Evolutionary conservation across 1,284 basidiomycete genomes (phyloP), one percentile per base, ranked within the genome.

Genomic region (Sparassis latifolia): DNA sequence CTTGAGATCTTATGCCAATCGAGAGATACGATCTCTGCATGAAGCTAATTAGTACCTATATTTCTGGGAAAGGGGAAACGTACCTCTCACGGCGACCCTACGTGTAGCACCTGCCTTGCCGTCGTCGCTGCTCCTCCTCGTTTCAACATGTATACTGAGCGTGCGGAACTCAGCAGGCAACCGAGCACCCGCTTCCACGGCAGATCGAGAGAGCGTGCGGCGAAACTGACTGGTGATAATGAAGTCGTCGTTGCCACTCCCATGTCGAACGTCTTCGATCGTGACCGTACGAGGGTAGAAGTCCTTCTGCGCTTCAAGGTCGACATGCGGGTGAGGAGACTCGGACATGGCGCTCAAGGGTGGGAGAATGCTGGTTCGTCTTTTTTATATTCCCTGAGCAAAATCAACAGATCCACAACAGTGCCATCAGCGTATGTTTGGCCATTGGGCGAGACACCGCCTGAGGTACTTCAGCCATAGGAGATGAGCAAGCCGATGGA

Each of bases 1-100:
- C 65, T 52, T 0, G 66, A 49, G 43, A 78, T 61, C 27, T 59
- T 65, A 58, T 79, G 77, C 76, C 77, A 84, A 50, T 81, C 79
- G 48, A 84, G 69, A 6, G 52, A 51, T 6, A 66, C 60, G 10
- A 76, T 55, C 10, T 74, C 74, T 75, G 50, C 9, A 41, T 12
- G 20, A 28, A 4, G 5, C 5, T 38, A n/a, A n/a, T 38, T 38
- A 38, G 35, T n/a, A 38, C n/a, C 35, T 20, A 20, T 20, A 20
- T 20, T 20, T 20, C 1, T 20, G 20, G 20, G 20, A 20, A 20
- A 20, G 20, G 20, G 20, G 20, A 20, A 20, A 20, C 41, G 32
- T 39, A 61, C 68, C 66, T 51, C 59, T 64, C 29, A 59, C 55
- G 6, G 58, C 48, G 3, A 31, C 44, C 45, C 52, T 55, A 10